Percentiles rank a stretch among this genome's conserved stretches.
Conservation (phyloP, 306 rosid species). For the Acacia crassicarpa region DNA sequence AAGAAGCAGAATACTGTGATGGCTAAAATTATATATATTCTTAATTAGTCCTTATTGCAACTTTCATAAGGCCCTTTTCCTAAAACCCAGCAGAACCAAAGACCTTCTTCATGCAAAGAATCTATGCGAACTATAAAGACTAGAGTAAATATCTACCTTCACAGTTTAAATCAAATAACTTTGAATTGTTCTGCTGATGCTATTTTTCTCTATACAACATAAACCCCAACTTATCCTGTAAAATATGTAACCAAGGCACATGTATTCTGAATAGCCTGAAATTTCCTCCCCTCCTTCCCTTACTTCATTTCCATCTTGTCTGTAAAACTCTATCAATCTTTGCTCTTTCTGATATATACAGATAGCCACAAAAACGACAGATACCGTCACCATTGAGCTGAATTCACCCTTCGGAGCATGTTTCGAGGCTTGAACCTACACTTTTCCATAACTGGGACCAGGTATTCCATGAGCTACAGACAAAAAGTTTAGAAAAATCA, state of each 20-base stretch:
- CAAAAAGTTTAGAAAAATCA: background rate
- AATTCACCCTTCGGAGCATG: conserved; percentile 50
- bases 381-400: conserved; percentile 45
- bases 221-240: background rate
- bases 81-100: conserved; percentile 8
- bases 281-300: background rate
- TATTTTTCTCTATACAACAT: conserved; percentile 30
- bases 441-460: conserved; percentile 58
- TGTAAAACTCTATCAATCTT: background rate
- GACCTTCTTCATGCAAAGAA: conserved; percentile 20
- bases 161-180: conserved; percentile 30
- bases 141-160: background rate
- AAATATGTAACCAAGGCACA: conserved; percentile 5
- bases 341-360: conserved; percentile 28
- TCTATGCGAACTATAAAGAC: background rate
- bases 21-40: background rate
- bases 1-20: background rate
- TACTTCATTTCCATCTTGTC: background rate
- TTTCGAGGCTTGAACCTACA: conserved; percentile 26
- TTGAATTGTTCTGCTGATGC: conserved; percentile 22
- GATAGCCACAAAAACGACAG: conserved; percentile 6
- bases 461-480: conserved; percentile 58
- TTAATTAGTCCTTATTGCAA: background rate
- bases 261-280: conserved; percentile 6
- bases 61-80: conserved; percentile 7